These are phyloP conservation scores for Fraxinus sp. DNA, from an alignment of 305 asterid genomes.

Conservation along the genomic window DNA sequence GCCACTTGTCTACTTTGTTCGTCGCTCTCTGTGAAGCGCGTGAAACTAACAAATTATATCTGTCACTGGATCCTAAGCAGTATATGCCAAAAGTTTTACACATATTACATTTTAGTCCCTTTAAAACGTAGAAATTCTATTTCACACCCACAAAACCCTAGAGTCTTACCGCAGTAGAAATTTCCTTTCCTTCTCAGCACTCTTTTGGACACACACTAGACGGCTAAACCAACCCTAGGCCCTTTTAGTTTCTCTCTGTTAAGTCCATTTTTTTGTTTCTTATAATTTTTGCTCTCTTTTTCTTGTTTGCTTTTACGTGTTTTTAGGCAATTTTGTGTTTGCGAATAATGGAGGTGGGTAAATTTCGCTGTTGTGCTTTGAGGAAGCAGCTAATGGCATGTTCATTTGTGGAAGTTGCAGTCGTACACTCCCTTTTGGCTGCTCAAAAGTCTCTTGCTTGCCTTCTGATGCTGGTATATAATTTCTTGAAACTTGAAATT, in stretches of 20 bases:
- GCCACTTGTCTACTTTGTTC: background rate
- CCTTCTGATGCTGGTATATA: constrained; percentile 20
- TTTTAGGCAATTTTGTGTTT: background rate
- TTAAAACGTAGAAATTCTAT: background rate
- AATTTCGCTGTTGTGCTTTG: background rate
- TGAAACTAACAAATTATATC: background rate
- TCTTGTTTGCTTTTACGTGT: background rate
- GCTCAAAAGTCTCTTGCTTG: constrained; percentile 19
- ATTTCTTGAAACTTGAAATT: background rate
- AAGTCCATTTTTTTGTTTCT: background rate
- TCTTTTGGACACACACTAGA: constrained; percentile 25
- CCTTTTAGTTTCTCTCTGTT: constrained; percentile 25
- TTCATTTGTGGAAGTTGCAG: constrained; percentile 18
- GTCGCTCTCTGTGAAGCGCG: background rate
- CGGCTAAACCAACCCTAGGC: constrained; percentile 23
- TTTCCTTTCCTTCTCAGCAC: background rate
- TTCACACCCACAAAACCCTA: constrained; percentile 38
- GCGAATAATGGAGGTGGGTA: constrained; percentile 21
- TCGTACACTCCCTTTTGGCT: constrained; percentile 9
- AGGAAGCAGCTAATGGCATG: constrained; percentile 5
- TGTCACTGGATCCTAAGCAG: background rate
- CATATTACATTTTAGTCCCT: constrained; percentile 7
- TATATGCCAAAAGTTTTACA: constrained; percentile 21
- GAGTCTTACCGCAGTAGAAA: constrained; percentile 31
- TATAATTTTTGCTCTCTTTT: background rate